Percentiles rank a stretch among this genome's conserved stretches.
phyloP scores from a whole-genome alignment of 345 rosid species.

The Ricinus communis region DNA sequence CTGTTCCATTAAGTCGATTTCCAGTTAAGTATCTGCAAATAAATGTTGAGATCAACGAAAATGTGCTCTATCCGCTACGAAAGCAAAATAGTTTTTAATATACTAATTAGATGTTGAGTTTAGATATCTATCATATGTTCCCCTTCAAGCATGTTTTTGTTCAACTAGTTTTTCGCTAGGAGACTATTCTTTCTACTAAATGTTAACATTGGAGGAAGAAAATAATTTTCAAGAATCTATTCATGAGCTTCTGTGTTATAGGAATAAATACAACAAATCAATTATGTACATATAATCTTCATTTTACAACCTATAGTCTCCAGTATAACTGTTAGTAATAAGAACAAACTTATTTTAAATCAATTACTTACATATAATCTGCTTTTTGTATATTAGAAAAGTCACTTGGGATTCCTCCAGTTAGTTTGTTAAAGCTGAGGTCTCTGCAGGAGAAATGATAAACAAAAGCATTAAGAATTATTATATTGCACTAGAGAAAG shows the following conservation, averaged over 20 bases:
- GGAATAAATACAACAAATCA: neutral
- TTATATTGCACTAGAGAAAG: too few relatives aligned
- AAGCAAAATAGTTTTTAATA: neutral
- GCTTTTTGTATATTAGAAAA: neutral
- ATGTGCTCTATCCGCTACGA: neutral
- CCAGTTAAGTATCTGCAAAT: conserved; percentile 35
- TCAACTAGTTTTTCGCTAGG: too few relatives aligned
- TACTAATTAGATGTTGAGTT: too few relatives aligned
- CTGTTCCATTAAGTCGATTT: conserved; percentile 35
- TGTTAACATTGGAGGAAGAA: neutral
- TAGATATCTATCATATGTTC: too few relatives aligned
- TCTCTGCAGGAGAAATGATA: conserved; percentile 33
- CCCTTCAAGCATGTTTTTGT: too few relatives aligned
- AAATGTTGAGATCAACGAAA: neutral
- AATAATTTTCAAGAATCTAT: neutral
- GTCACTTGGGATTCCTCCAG: conserved; percentile 32
- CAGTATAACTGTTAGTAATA: neutral
- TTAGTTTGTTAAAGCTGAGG: conserved; percentile 47
- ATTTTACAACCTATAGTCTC: too few relatives aligned
- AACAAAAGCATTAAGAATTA: neutral
- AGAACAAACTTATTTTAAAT: neutral
- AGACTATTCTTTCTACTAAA: too few relatives aligned
- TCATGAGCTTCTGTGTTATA: neutral
- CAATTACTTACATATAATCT: conserved; percentile 10
- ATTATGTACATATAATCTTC: conserved; percentile 8